Percentiles rank a stretch among this genome's conserved stretches.
Conservation (phyloP, 305 asterid species). For the Euphrasia arctica region DNA sequence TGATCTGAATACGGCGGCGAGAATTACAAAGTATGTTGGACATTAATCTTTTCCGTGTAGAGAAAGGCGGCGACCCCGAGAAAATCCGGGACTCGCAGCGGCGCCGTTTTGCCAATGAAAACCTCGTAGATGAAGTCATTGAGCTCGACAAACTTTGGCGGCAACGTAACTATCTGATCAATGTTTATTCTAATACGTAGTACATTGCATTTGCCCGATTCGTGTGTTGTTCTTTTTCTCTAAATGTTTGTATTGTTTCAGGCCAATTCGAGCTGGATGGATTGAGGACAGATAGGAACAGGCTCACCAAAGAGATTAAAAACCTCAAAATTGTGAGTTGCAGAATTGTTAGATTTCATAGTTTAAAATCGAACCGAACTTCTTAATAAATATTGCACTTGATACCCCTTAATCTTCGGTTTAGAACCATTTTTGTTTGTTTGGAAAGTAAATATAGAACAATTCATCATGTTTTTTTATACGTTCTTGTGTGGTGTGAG, state of each 20-base stretch:
- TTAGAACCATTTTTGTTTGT: no score
- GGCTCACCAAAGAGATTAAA: background rate
- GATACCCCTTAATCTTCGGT: no score
- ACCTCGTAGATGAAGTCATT: constrained; percentile 74
- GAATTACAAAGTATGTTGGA: constrained; percentile 60
- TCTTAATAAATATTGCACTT: no score
- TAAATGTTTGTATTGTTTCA: background rate
- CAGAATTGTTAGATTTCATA: no score
- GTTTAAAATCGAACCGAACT: no score
- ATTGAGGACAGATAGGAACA: constrained; percentile 1
- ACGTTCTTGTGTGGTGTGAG: no score
- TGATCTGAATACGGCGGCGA: background rate
- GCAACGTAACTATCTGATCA: constrained; percentile 43
- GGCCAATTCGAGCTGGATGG: constrained; percentile 7
- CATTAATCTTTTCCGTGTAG: constrained; percentile 75
- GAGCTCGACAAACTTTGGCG: constrained; percentile 74
- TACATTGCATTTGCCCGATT: background rate
- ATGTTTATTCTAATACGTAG: background rate
- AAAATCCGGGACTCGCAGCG: constrained; percentile 80
- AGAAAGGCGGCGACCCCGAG: constrained; percentile 81
- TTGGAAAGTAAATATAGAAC: no score
- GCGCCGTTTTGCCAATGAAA: constrained; percentile 64
- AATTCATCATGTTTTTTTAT: no score
- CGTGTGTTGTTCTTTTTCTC: no score
- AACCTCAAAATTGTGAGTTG: constrained; percentile 6